Conservation (phyloP, 2,329 filamentous ascomycete genomes). For the Clonostachys byssicola region DNA sequence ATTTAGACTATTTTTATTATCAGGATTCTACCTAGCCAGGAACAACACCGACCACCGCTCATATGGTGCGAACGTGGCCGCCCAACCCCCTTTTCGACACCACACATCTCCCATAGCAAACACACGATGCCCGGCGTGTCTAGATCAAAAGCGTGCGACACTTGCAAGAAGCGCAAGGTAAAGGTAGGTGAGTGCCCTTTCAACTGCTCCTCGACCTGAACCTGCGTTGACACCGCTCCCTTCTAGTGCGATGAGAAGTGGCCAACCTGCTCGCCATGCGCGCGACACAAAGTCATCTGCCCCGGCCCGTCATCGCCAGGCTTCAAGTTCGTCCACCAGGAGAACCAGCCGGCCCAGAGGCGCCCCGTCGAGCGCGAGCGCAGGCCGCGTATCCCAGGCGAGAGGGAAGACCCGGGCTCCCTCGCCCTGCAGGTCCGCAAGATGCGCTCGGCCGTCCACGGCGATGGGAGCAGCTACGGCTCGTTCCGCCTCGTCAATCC, state of each 20-base stretch:
- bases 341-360: background rate
- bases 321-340: background rate
- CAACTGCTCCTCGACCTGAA: background rate
- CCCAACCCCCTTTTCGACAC: too few species aligned
- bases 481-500: background rate
- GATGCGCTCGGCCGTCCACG: background rate
- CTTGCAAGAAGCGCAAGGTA: background rate
- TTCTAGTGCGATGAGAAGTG: background rate
- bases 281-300: background rate
- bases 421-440: background rate
- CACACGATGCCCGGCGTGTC: too few species aligned
- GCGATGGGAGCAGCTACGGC: background rate
- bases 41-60: too few species aligned
- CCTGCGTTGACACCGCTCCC: background rate
- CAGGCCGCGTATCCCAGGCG: background rate
- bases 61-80: too few species aligned
- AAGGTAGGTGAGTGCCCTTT: background rate
- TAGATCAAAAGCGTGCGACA: background rate
- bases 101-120: too few species aligned
- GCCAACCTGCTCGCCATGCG: background rate
- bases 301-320: background rate
- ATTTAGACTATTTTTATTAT: too few species aligned
- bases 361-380: background rate
- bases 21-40: too few species aligned
- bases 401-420: background rate